Evolutionary conservation across 192 early-diverging fungal genomes (phyloP), one percentile per base, ranked within the genome.

Genomic region (Dissophora globulifera): DNA sequence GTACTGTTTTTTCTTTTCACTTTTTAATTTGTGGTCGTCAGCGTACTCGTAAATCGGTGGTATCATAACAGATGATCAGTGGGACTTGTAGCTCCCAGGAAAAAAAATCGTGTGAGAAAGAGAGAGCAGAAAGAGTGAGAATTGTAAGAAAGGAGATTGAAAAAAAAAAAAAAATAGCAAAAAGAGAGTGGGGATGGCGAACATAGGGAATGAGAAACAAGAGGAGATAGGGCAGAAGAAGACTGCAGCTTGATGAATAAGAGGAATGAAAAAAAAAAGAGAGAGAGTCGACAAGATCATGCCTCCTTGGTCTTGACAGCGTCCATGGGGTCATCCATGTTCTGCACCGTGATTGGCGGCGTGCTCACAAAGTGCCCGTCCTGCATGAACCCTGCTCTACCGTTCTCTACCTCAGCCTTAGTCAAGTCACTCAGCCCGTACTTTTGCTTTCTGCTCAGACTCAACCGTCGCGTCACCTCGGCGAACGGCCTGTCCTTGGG

Each of bases 401-500:
- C 62, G 25, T 64, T 57, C 31, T 75, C 71, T 13, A 59, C 43
- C 42, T 75, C 62, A 27, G 42, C 64, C 40, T 58, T 58, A 8
- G 40, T 63, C 69, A 64, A 45, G 3, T 57, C 58, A 0, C 41
- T 55, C 20, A 64, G 41, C 35, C 63, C 72, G 62, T 62, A 38
- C 40, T 58, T 67, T 22, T 61, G 58, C 35, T 76, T 76, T 19
- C 72, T 33, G 11, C 58, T 67, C 41, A 67, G n/a, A 29, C 69
- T 68, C 15, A 69, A 32, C 17, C 52, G 43, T 2, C 63, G 48
- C 3, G 65, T 69, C 40, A 80, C 71, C 53, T 83, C 79, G 4
- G 67, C 52, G 54, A 84, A 81, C 1, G 80, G 70, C 47, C 66
- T 53, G 50, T 71, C 64, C 22, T 62, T 74, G 6, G 79, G 70